A percentile compares a stretch with the other conserved stretches of the same genome.
These are phyloP conservation scores for Thermoascus crustaceus DNA, from an alignment of 2,329 filamentous ascomycete genomes.

Conservation along the genomic window DNA sequence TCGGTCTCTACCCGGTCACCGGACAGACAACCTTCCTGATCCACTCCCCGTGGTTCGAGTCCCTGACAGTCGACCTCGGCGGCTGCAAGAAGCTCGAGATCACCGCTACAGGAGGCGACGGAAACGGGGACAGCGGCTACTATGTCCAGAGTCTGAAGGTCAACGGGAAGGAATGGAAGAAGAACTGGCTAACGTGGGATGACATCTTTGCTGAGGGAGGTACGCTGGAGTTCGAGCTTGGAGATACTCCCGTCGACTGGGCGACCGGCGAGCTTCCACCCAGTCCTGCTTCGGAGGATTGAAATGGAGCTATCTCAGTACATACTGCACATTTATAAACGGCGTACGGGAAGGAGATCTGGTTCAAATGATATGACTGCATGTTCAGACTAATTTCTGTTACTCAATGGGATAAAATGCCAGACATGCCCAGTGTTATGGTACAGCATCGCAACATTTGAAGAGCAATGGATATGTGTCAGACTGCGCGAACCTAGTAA, in stretches of 20 bases:
- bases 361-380: too few relatives aligned
- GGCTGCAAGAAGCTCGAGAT: slow-evolving; percentile 47
- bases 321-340: too few relatives aligned
- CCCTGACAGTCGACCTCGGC: slow-evolving; percentile 53
- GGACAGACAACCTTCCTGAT: slow-evolving; percentile 62
- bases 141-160: slow-evolving; percentile 61
- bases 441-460: too few relatives aligned
- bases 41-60: slow-evolving; percentile 54
- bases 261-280: slow-evolving; percentile 53
- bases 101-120: slow-evolving; percentile 43
- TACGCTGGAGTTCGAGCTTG: slow-evolving; percentile 57
- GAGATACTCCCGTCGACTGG: slow-evolving; percentile 46
- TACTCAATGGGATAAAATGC: too few relatives aligned
- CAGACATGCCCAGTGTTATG: too few relatives aligned
- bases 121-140: slow-evolving; percentile 37
- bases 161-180: slow-evolving; percentile 55
- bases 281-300: slow-evolving; percentile 42
- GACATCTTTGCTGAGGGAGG: slow-evolving; percentile 59
- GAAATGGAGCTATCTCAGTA: too few relatives aligned
- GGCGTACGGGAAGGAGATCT: too few relatives aligned
- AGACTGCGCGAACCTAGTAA: too few relatives aligned
- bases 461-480: too few relatives aligned
- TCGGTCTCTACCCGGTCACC: slow-evolving; percentile 60
- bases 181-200: slow-evolving; percentile 58
- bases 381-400: too few relatives aligned